Base-by-base conservation (phyloP, 257 asterid genomes). In the Dorcoceras hygrometricum region DNA sequence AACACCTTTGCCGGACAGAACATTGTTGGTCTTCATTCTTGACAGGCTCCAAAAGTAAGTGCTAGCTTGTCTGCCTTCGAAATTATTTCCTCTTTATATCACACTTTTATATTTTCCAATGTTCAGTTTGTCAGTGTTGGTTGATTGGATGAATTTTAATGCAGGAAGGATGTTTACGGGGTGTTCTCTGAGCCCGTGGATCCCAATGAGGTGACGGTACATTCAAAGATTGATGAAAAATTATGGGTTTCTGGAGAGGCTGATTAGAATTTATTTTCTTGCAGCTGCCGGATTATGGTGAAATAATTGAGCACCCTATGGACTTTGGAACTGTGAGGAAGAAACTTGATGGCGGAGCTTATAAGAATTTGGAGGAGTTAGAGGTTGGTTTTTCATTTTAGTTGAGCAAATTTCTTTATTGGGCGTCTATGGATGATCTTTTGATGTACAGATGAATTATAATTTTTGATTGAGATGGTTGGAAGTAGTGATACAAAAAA, bases 21-120 rank as follows among this genome's bases (percentile, higher is more conserved):
- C 82, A 88, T 68, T 88, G 82, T 77, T 94, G 95, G 72, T 85
- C 67, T 90, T 90, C 89, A 84, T 90, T 81, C 97, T 94, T 74
- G 99, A 94, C 85, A 94, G 99, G 73, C 99, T 94, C 77, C 99
- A 94, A 90, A 94, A 94, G 99, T 94, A 77, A 72, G 89, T 75
- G 20, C 53, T 71, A 69, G 74, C 53, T 76, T 72, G 58, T 60
- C 8, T 59, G 36, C 68, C 53, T 66, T 57, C 53, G 73, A 56
- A 53, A 59, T 67, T 72, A 16, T 71, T 77, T 63, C 57, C 24
- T 50, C 57, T 63, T 28, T 50, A 50, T 48, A 64, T 65, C 23
- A 66, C 69, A 70, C 73, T 74, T 73, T 78, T 66, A 23, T 76
- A 14, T 76, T 69, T 73, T 68, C 28, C 43, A 4, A 23, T 57